Base-by-base conservation (phyloP, 345 rosid species). In the Rhodamnia argentea region DNA sequence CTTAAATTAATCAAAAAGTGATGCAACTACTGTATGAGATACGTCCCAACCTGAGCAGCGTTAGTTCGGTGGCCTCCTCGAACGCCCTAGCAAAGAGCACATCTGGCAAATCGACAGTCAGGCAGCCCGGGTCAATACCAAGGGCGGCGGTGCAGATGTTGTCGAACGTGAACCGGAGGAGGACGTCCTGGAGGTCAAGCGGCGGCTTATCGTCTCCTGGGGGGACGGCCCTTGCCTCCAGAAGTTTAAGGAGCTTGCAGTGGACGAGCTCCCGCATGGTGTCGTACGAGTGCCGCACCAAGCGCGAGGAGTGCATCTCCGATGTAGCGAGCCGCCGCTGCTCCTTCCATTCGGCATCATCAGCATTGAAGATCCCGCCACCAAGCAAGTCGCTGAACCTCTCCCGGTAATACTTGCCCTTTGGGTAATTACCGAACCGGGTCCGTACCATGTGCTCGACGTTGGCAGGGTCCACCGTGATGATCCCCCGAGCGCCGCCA, bases 41-140 rank as follows among this genome's bases (percentile, higher is more conserved):
- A 26, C 29, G 29, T 59, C 32, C n/a, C 70, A 95, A 95, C 85
- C 95, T 89, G 83, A 86, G 86, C 84, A 95, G 51, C 82, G 93
- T 92, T 76, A 93, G 83, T 85, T 95, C 96, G 6, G 97, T 95
- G 44, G 99, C 96, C 87, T 92, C 93, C 90, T 96, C 97, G 55
- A 95, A 96, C 5, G 98, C 96, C 86, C 91, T 94, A 18, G 96
- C 95, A 44, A 96, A 96, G 32, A 94, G 95, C 86, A 94, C 91
- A 12, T 91, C 86, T 2, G 95, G 95, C 32, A 93, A 90, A 85
- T 91, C 93, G 85, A 87, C 84, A 37, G 89, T 91, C 87, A 95
- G 90, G 84, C 96, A 93, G 5, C 95, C 98, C 0, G 97, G 93
- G 90, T 95, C 95, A 42, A 93, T 88, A 7, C 98, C 99, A 1